Evolutionary conservation across 768 basidiomycete species (phyloP), one percentile per base, ranked within the genome.

Genomic region (Tylopilus plumbeoviolaceoides): DNA sequence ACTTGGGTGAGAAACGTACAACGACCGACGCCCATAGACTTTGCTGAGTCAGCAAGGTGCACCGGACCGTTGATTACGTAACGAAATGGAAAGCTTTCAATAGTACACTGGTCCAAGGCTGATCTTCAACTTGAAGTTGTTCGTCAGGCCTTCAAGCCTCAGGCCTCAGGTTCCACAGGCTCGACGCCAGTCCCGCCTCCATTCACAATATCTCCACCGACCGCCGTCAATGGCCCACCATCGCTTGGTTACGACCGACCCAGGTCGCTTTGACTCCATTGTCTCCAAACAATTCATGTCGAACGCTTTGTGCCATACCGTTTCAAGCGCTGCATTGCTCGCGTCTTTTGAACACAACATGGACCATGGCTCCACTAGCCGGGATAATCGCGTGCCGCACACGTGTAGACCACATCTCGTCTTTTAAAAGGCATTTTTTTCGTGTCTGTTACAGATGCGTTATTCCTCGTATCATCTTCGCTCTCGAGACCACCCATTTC

Each of bases 341-440:
- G 18, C 31, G 28, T 31, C 45, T 39, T 17, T 53, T 44, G 38
- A 59, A 40, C 54, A 54, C 51, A 11, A 46, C 64, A 50, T 51
- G 48, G 54, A 55, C 51, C 28, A 48, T 59, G 55, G 27, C 50
- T 44, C 30, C 30, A 30, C 30, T 7, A 2, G 58, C 57, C 56
- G 54, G 57, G 65, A 63, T 65, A 55, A 56, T 67, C 63, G 69
- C 63, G 64, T 70, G 65, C 51, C 44, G 20, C 60, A 61, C 69
- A 69, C 64, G 69, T 69, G 63, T 59, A 54, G 58, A 48, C 61
- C 60, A 33, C 64, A 63, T 69, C 64, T 57, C 62, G 57, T 60
- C 55, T 57, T 35, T 61, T 70, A 67, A 70, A 70, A 61, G 59
- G 54, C 52, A 52, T 50, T 58, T 47, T 42, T 46, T 42, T 56